Evolutionary conservation across 805 yeast species (phyloP), one percentile per base, ranked within the genome.

Genomic region (Hanseniaspora vineae): DNA sequence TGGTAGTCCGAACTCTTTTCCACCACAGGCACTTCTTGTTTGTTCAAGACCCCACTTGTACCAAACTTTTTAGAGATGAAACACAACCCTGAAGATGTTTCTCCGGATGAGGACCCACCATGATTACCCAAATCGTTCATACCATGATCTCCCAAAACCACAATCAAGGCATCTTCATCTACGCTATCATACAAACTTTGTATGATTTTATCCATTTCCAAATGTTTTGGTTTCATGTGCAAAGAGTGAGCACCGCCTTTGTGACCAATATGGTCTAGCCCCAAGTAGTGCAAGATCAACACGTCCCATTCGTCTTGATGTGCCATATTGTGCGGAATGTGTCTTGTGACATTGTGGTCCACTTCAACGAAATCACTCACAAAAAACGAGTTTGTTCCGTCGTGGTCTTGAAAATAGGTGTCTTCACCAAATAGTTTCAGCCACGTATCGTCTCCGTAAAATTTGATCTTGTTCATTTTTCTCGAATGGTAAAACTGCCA

Each of bases 371-470:
- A 92, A 61, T 92, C 99, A 47, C 92, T 81, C 1, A 92, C 99
- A 60, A 84, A 92, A 60, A 92, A 92, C 46, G 96, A 87, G 42
- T 84, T 80, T 0, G 97, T 90, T 1, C 97, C 97, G 39, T 92
- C 97, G 31, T 61, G 66, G 43, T 73, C 69, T 18, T 70, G 69
- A 57, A 90, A 89, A 53, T 71, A 71, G 49, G 69, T 67, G 5
- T 58, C 63, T 9, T 63, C 63, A 0, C 96, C 96, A 54, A 89
- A 92, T 44, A 92, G 69, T 58, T 87, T 89, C 52, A 89, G 64
- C 99, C 99, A 92, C 1, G 99, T 92, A 60, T 92, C 98, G 64
- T 92, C 99, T 32, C 99, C 99, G 67, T 75, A 90, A 75, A 92
- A 85, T 58, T 88, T 83, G 31, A 92, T 67, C 18, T 58, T 69